These are phyloP conservation scores for Trebouxia sp. DNA, from an alignment of 139 green algal genomes.

Conservation along the genomic window DNA sequence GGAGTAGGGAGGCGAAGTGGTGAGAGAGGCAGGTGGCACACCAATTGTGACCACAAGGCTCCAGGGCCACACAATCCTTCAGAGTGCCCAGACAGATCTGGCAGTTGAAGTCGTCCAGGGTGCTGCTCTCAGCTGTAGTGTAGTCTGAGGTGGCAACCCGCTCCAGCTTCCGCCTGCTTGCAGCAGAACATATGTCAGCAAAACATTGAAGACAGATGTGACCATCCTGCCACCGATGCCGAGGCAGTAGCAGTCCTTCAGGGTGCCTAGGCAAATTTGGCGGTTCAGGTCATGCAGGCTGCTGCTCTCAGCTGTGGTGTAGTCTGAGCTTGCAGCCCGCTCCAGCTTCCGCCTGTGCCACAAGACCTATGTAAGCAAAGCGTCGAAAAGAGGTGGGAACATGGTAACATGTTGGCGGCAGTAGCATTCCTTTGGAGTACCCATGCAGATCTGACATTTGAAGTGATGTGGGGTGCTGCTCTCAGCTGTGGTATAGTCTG, in stretches of 20 bases:
- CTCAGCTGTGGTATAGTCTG: slow-evolving; percentile 59
- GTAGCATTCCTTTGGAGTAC: slow-evolving; percentile 54
- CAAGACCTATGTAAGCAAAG: background rate
- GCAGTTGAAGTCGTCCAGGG: slow-evolving; percentile 66
- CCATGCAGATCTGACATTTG: slow-evolving; percentile 74
- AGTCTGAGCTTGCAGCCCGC: slow-evolving; percentile 47
- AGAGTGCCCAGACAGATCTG: slow-evolving; percentile 72
- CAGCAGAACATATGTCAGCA: background rate
- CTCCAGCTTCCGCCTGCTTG: slow-evolving; percentile 32
- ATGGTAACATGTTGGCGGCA: no score
- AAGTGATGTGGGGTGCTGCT: slow-evolving; percentile 61
- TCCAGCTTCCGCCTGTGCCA: slow-evolving; percentile 29
- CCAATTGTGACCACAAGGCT: slow-evolving; percentile 77
- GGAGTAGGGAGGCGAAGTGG: slow-evolving; percentile 61
- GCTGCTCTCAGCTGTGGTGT: slow-evolving; percentile 58
- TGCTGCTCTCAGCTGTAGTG: slow-evolving; percentile 58
- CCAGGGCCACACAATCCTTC: slow-evolving; percentile 57
- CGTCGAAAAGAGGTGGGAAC: no score
- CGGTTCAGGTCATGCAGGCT: slow-evolving; percentile 67
- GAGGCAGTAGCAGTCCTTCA: slow-evolving; percentile 55
- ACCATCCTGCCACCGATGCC: no score
- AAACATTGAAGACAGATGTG: no score
- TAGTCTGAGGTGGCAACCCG: slow-evolving; percentile 52
- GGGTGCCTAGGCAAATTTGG: slow-evolving; percentile 68
- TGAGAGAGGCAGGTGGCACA: slow-evolving; percentile 68